Base-by-base conservation (phyloP, 345 rosid genomes). In the Diplotaxis tenuifolia region DNA sequence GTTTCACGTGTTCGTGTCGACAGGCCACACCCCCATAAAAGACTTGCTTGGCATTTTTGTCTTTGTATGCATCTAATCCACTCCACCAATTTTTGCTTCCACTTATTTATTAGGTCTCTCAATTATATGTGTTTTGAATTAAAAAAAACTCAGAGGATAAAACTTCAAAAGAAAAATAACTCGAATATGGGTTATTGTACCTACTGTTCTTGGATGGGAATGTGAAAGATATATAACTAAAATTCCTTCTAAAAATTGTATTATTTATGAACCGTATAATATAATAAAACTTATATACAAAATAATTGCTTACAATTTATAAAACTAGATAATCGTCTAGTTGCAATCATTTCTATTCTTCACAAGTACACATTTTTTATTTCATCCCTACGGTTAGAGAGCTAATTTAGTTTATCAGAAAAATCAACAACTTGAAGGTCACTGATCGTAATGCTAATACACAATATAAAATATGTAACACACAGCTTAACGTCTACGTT, bases 1-100 rank as follows among this genome's bases (percentile, higher is more conserved):
- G 75, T 57, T 76, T 70, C 80, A 76, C 80, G 65, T 76, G 75
- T 70, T 56, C 23, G 71, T 76, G 79, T 70, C 75, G 75, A 76
- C 61, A 76, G 16, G 74, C 69, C 74, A 61, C 78, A 67, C 68
- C 52, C 62, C 73, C 68, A 47, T 59, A 16, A 74, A 75, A 67
- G 56, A 4, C 54, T 70, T 75, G 64, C 71, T 70, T 76, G 36
- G 50, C 16, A 22, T 62, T 54, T 75, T 62, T 75, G 79, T 75
- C 74, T 21, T 69, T 20, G 38, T 6, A 75, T 75, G 50, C 47
- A 68, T 70, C 50, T 53, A 68, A 38, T 67, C 69, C 20, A 27
- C 65, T 62, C 63, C 70, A 62, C 74, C 79, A 3, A 14, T 29
- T 56, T 14, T 9, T 21, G 8, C 25, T 14, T 47, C n/a, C 38